Conservation (phyloP, 2,329 filamentous ascomycete genomes). For the Penicillium sumatraense region DNA sequence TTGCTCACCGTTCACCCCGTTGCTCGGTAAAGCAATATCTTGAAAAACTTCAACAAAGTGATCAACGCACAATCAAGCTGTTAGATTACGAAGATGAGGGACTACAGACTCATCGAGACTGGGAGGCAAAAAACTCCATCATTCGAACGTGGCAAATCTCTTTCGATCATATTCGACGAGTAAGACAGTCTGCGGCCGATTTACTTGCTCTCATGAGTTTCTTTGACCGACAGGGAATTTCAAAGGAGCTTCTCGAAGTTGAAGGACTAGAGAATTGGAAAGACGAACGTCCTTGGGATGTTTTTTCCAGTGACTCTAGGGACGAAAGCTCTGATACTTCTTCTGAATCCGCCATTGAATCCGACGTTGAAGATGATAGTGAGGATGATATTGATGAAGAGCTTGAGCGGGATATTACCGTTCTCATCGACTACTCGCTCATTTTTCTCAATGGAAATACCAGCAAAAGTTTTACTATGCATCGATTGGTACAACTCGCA, state of each 20-base stretch:
- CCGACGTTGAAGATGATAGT: no score
- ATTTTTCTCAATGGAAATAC: neutral
- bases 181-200: neutral
- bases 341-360: no score
- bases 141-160: neutral
- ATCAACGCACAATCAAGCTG: neutral
- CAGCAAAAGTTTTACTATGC: constrained; percentile 27
- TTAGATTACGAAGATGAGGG: neutral
- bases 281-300: neutral
- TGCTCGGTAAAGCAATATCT: neutral
- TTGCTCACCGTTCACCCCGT: neutral
- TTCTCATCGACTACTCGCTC: neutral
- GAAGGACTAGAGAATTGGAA: neutral
- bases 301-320: no score
- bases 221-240: neutral
- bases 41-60: neutral
- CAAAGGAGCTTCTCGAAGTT: neutral
- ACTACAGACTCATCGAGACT: neutral
- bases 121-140: neutral
- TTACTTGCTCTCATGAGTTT: neutral
- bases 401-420: neutral
- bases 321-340: no score
- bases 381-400: neutral
- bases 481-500: constrained; percentile 33
- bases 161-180: neutral